A percentile compares a stretch with the other conserved stretches of the same genome.
phyloP scores from a whole-genome alignment of 768 basidiomycete species.

The Trametes punicea region DNA sequence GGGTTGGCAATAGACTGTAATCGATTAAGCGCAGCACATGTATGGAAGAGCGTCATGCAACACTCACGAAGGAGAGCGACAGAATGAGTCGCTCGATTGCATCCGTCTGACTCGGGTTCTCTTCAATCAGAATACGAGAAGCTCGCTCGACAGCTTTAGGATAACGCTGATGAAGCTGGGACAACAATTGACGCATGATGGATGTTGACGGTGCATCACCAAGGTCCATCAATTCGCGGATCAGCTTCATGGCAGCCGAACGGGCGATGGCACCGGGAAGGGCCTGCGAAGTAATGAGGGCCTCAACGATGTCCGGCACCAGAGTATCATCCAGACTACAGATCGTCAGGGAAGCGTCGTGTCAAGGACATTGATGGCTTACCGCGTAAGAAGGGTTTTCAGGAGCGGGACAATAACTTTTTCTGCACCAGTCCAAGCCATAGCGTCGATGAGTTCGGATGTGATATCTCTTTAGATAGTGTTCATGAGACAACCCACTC shows the following conservation, averaged over 20 bases:
- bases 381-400: constrained; percentile 38
- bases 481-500: not conserved
- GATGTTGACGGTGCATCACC: not conserved
- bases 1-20: constrained; percentile 10
- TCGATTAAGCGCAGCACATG: not conserved
- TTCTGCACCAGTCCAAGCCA: constrained; percentile 50
- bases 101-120: constrained; percentile 33
- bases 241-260: constrained; percentile 11
- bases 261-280: constrained; percentile 24
- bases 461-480: constrained; percentile 39
- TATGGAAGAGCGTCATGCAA: not conserved
- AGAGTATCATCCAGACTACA: constrained; percentile 33
- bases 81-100: constrained; percentile 52
- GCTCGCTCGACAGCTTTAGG: constrained; percentile 44
- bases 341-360: not conserved
- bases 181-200: constrained; percentile 39
- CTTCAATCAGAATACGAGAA: constrained; percentile 37
- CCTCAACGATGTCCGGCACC: constrained; percentile 29
- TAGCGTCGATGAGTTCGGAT: constrained; percentile 43
- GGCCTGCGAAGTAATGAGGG: constrained; percentile 30
- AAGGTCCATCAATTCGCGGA: constrained; percentile 14
- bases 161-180: constrained; percentile 63
- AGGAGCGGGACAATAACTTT: constrained; percentile 57
- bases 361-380: constrained; percentile 27
- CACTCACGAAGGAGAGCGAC: constrained; percentile 54